Evolutionary conservation across 352 stramenopile genomes (phyloP).

Genomic region (Stramenopiles sp.): DNA sequence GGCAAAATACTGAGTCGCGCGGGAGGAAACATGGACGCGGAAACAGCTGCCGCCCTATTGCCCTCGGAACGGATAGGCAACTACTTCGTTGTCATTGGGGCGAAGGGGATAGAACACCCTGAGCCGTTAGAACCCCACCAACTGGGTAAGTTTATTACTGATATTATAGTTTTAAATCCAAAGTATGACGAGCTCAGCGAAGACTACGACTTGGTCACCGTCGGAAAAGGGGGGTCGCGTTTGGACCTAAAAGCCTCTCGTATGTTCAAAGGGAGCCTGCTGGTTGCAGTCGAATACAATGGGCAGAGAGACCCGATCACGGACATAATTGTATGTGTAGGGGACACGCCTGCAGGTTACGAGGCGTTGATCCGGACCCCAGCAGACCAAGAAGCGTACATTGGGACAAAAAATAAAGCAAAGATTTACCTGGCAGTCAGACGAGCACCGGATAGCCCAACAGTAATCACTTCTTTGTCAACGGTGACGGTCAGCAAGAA

Average conservation of each 20-base stretch:
- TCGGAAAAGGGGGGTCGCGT: background rate
- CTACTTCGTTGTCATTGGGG: constrained; percentile 5
- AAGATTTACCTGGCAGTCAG: background rate
- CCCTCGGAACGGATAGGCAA: constrained; percentile 10
- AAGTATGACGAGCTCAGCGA: background rate
- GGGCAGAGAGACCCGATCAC: background rate
- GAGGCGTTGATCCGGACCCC: background rate
- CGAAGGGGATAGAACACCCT: background rate
- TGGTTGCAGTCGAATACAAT: constrained; percentile 10
- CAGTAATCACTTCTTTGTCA: background rate
- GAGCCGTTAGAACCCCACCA: background rate
- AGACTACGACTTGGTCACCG: background rate
- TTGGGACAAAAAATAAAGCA: constrained; percentile 1
- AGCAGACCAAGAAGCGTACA: background rate
- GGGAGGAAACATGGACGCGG: constrained; percentile 12
- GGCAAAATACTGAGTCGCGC: too few species aligned
- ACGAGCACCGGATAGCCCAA: background rate
- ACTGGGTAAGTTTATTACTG: constrained; percentile 8
- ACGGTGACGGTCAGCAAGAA: too few species aligned
- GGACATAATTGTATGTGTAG: background rate
- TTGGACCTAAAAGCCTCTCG: background rate
- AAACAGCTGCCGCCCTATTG: background rate
- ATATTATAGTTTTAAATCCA: background rate
- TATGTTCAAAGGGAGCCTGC: background rate
- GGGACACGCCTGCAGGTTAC: background rate